Percentiles rank a stretch among this genome's conserved stretches.
phyloP scores from a whole-genome alignment of 495 filamentous ascomycete genomes.

The Penicillium goetzii region DNA sequence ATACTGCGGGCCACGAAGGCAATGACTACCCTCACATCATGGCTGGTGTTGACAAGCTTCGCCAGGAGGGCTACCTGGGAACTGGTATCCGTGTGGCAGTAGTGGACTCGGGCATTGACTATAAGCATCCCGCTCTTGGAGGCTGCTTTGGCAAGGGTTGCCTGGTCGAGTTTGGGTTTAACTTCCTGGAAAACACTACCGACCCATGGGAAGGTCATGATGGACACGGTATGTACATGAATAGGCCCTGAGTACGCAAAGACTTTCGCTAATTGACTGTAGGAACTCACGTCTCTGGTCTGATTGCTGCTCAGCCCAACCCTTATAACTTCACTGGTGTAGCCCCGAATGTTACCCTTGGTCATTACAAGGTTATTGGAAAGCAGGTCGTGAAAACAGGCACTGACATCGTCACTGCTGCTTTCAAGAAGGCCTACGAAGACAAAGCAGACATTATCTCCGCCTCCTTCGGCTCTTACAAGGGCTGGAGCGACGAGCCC shows the following conservation, averaged over 20 bases:
- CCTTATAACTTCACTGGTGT: slow-evolving; percentile 57
- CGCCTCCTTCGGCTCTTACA: slow-evolving; percentile 59
- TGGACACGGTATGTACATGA: background rate
- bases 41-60: slow-evolving; percentile 33
- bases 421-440: slow-evolving; percentile 60
- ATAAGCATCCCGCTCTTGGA: slow-evolving; percentile 1
- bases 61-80: slow-evolving; percentile 13
- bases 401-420: slow-evolving; percentile 58
- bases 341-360: slow-evolving; percentile 56
- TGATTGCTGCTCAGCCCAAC: slow-evolving; percentile 55
- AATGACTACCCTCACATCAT: slow-evolving; percentile 25
- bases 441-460: slow-evolving; percentile 63
- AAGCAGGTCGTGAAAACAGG: background rate
- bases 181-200: background rate
- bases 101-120: background rate
- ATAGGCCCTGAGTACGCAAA: background rate
- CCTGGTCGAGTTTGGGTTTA: slow-evolving; percentile 1
- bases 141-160: slow-evolving; percentile 2
- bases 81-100: background rate
- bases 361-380: slow-evolving; percentile 54
- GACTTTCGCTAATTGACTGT: slow-evolving; percentile 1
- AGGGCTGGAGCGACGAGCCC: slow-evolving; percentile 54
- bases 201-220: slow-evolving; percentile 1
- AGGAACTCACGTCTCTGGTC: slow-evolving; percentile 43
- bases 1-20: slow-evolving; percentile 3